Conservation (phyloP, 75 land plant species). For the Selaginella tamariscina region DNA sequence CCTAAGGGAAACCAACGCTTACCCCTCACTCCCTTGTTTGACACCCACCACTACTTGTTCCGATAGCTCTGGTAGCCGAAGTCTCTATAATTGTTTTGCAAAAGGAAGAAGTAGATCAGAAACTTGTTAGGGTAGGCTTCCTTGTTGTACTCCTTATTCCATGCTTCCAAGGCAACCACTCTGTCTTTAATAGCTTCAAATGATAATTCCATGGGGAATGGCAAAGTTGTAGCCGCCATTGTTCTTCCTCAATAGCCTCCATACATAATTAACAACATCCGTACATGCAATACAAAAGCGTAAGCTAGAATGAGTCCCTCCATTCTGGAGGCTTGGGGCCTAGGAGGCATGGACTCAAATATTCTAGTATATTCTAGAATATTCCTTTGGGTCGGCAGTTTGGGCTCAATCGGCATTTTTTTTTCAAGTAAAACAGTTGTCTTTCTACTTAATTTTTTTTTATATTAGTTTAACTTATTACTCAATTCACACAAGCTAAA, state of each 20-base stretch:
- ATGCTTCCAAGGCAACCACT: neutral
- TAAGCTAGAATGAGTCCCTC: neutral
- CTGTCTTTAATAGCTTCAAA: neutral
- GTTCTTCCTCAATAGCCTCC: neutral
- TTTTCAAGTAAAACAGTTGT: too few species aligned
- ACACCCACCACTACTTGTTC: neutral
- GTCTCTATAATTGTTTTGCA: neutral
- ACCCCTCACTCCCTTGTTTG: slow-evolving; percentile 1
- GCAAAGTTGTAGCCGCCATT: neutral
- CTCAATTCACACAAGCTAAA: too few species aligned
- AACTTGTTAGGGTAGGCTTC: neutral
- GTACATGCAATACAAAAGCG: neutral
- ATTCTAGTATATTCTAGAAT: too few species aligned
- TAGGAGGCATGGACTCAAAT: too few species aligned
- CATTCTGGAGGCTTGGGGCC: too few species aligned
- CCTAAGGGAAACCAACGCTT: slow-evolving; percentile 1
- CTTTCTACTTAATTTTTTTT: too few species aligned
- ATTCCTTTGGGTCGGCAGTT: too few species aligned
- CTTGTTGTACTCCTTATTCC: slow-evolving; percentile 1
- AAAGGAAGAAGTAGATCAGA: neutral
- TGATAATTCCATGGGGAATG: neutral
- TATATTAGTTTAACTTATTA: too few species aligned
- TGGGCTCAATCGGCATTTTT: too few species aligned
- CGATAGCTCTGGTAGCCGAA: slow-evolving; percentile 3
- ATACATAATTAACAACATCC: neutral